Base-by-base conservation (phyloP, 257 asterid genomes). In the Coffea eugenioides region DNA sequence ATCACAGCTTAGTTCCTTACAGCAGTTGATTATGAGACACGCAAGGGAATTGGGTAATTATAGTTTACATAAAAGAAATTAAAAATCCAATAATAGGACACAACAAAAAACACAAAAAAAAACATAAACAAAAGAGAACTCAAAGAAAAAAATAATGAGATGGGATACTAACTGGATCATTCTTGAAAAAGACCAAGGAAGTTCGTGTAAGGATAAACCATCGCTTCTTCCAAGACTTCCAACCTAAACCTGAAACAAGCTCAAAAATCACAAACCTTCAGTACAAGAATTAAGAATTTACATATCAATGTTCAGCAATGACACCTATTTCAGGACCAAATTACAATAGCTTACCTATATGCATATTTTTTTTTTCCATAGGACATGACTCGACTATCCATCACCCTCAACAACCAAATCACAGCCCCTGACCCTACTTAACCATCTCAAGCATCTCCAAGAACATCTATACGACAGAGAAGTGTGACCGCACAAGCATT, bases 151-250 rank as follows among this genome's bases (percentile, higher is more conserved):
- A 71, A 75, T 51, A 51, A 67, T 39, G 43, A 39, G 5, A 74
- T 72, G 43, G 23, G 57, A 76, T 86, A 90, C 97, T 92, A 79
- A 94, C 98, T 75, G 98, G 97, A 77, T 94, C 97, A 81, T 90
- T 94, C 93, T 94, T 94, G 94, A 94, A 92, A 88, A 92, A 92
- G 76, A 94, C 97, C 93, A 94, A 86, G n/a, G 98, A 94, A 80
- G 97, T 91, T 48, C 98, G 97, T 34, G 98, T 94, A 61, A 94
- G 97, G 87, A 94, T 92, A 83, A 94, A 94, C 98, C 97, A 94
- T 21, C 98, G 91, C 84, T 90, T 94, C 89, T 94, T 94, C 98
- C 98, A 94, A 69, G 96, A 92, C 89, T 90, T 94, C 98, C 98
- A 92, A 68, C 98, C 97, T 85, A 94, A 84, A 77, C 98, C 98